phyloP scores from a whole-genome alignment of 495 filamentous ascomycete species.

The Aspergillus sclerotioniger region DNA sequence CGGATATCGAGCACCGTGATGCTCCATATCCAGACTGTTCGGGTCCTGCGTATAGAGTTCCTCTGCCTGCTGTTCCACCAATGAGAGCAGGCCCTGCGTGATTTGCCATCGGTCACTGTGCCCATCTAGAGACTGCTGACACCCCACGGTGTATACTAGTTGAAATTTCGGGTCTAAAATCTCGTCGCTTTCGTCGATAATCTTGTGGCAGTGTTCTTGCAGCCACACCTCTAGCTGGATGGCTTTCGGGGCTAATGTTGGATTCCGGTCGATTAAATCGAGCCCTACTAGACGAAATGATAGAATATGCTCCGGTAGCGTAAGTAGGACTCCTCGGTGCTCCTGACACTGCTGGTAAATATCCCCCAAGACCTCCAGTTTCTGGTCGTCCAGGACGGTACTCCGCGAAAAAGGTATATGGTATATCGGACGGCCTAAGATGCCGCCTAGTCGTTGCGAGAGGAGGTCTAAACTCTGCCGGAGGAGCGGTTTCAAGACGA shows the following conservation, averaged over 20 bases:
- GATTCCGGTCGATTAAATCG: not conserved
- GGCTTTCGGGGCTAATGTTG: not conserved
- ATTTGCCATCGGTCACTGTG: slow-evolving; percentile 59
- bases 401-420: slow-evolving; percentile 62
- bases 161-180: slow-evolving; percentile 60
- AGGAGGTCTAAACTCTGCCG: slow-evolving; percentile 65
- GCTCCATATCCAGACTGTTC: not conserved
- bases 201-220: slow-evolving; percentile 39
- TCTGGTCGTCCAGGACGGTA: slow-evolving; percentile 33
- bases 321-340: slow-evolving; percentile 54
- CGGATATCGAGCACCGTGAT: not conserved
- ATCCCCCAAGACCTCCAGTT: slow-evolving; percentile 11
- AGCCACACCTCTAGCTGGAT: not conserved
- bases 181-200: slow-evolving; percentile 69
- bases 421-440: slow-evolving; percentile 57
- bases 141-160: slow-evolving; percentile 67
- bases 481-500: slow-evolving; percentile 63
- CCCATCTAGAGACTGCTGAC: slow-evolving; percentile 52
- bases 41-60: not conserved
- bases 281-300: slow-evolving; percentile 55
- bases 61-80: slow-evolving; percentile 29
- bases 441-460: slow-evolving; percentile 55
- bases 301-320: slow-evolving; percentile 69
- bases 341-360: slow-evolving; percentile 45
- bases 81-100: slow-evolving; percentile 53